Evolutionary conservation across 1,284 basidiomycete genomes (phyloP), one percentile per base, ranked within the genome.

Genomic region (Fistulina hepatica): DNA sequence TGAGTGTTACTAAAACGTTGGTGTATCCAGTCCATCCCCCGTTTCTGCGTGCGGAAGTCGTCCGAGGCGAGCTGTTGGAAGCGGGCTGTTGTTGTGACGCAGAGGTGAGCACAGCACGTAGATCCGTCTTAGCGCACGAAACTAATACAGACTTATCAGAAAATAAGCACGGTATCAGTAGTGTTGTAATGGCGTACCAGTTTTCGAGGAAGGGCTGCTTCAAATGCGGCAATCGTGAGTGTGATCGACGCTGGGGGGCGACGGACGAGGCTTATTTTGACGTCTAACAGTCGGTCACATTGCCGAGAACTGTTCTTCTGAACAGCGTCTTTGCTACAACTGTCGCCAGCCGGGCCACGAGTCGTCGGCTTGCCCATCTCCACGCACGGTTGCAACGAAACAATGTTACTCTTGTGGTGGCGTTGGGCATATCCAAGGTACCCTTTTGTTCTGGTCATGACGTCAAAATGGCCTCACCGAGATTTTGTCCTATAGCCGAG

Each of bases 271-370:
- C 41, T 44, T 46, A 48, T 41, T 42, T 39, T 40, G 35, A 34
- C 32, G 37, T 21, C 11, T 21, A n/a, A 8, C 46, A 85, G 86
- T 91, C 54, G 89, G 86, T 36, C 89, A 92, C 61, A 83, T 91
- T 53, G 89, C 89, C 49, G 88, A 88, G 66, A 82, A 81, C 53
- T 93, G 89, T 59, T 73, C 84, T 39, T 85, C 83, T 45, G 81
- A 83, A 51, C 76, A 82, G 56, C 76, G 86, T 48, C 73, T 93
- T 44, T 93, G 89, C 66, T 93, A 90, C 67, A 93, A 92, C 59
- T 93, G 89, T 59, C 76, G 81, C 50, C 80, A 85, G 58, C 83
- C 86, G 11, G 89, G 88, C 17, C 90, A 93, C 55, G 89, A 93
- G 63, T 88, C 83, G 25, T 81, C 81, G 44, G 77, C 80, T 42